A percentile compares a stretch with the other conserved stretches of the same genome.
phyloP scores from a whole-genome alignment of 352 stramenopile genomes.

The Pythium phragmitis region DNA sequence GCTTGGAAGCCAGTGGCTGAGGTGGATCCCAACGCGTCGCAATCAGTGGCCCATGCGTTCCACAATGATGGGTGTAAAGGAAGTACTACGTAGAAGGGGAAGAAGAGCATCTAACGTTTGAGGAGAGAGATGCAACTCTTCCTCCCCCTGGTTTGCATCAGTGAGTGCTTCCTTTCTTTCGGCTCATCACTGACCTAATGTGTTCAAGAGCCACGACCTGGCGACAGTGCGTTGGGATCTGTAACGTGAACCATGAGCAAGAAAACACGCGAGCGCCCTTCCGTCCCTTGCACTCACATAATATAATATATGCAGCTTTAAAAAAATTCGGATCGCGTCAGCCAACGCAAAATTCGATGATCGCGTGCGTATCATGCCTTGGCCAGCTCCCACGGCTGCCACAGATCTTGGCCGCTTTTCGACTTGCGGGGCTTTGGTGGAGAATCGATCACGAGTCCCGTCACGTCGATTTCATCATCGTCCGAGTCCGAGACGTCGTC shows the following conservation, averaged over 20 bases:
- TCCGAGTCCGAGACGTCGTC: slow-evolving; percentile 42
- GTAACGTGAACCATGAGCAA: too few species aligned
- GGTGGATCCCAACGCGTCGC: neutral
- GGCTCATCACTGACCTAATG: too few species aligned
- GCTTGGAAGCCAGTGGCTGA: slow-evolving; percentile 3
- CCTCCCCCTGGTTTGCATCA: neutral
- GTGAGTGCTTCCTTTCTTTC: neutral
- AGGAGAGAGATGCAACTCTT: slow-evolving; percentile 8
- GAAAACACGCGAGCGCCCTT: too few species aligned
- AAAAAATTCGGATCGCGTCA: too few species aligned
- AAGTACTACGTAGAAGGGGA: too few species aligned
- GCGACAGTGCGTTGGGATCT: too few species aligned
- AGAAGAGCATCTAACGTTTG: neutral
- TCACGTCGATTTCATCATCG: slow-evolving; percentile 68
- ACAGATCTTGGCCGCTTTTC: slow-evolving; percentile 50
- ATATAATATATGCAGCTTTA: too few species aligned
- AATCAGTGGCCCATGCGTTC: neutral
- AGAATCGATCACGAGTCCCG: slow-evolving; percentile 46
- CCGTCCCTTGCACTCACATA: too few species aligned
- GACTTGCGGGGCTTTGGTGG: slow-evolving; percentile 28
- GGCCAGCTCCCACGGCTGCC: slow-evolving; percentile 77
- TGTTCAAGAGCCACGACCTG: too few species aligned
- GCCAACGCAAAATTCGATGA: too few species aligned
- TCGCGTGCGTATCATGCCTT: slow-evolving; percentile 33
- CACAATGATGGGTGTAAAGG: slow-evolving; percentile 19